These are phyloP conservation scores for Gastrodia elata DNA, from an alignment of 106 monocot species.

Conservation along the genomic window DNA sequence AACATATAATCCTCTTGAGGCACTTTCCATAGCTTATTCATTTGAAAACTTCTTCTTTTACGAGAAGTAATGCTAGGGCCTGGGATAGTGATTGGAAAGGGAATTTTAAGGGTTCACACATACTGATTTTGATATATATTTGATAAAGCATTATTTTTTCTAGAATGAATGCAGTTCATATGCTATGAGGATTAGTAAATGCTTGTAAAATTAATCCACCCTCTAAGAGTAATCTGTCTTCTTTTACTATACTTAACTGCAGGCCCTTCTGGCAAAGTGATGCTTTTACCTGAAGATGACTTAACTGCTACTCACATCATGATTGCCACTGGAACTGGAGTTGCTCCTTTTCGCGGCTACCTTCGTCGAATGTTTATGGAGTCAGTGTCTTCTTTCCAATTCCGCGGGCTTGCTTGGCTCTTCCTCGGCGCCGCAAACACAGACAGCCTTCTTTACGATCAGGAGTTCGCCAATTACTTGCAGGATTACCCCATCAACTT, in stretches of 20 bases:
- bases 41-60: no score
- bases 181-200: neutral
- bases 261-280: conserved; percentile 98
- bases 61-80: no score
- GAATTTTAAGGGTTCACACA: no score
- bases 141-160: no score
- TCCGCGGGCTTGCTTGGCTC: conserved; percentile 88
- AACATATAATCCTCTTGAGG: no score
- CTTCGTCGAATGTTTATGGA: conserved; percentile 99
- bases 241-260: conserved; percentile 4
- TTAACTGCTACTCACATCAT: conserved; percentile 90
- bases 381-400: conserved; percentile 49
- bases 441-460: conserved; percentile 90
- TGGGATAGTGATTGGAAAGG: no score
- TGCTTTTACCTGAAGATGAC: conserved; percentile 90
- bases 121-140: no score
- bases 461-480: conserved; percentile 79
- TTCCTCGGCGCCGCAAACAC: conserved; percentile 92
- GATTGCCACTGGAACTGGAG: conserved; percentile 97
- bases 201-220: neutral
- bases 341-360: conserved; percentile 91
- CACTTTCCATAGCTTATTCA: no score
- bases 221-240: neutral
- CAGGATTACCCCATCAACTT: conserved; percentile 63
- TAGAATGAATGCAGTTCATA: neutral